Evolutionary conservation across 495 filamentous ascomycete genomes (phyloP).

Genomic region (Penicillium waksmanii): DNA sequence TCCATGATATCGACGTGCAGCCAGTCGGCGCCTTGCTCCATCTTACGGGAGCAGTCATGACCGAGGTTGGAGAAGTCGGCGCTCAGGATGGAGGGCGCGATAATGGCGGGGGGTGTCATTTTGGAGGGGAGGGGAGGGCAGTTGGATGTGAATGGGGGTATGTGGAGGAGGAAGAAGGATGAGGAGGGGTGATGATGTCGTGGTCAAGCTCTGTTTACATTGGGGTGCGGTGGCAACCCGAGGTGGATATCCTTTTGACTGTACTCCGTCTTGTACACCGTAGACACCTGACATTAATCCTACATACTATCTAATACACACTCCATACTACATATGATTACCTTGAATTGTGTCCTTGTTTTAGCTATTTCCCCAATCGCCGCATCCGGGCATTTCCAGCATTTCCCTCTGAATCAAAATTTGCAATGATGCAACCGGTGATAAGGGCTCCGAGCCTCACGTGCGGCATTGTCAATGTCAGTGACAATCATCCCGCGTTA

Average conservation of each 20-base stretch:
- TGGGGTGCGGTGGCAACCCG: slow-evolving; percentile 31
- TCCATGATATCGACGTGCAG: slow-evolving; percentile 87
- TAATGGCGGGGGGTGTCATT: slow-evolving; percentile 90
- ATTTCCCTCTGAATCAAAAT: slow-evolving; percentile 9
- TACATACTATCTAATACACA: no score
- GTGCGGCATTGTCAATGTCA: slow-evolving; percentile 11
- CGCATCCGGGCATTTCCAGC: neutral
- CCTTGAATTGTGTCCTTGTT: slow-evolving; percentile 2
- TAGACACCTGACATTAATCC: no score
- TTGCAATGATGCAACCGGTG: slow-evolving; percentile 26
- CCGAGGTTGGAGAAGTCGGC: slow-evolving; percentile 92
- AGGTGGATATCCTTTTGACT: slow-evolving; percentile 29
- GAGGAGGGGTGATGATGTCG: slow-evolving; percentile 6
- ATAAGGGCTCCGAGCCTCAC: slow-evolving; percentile 34
- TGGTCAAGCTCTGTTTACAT: slow-evolving; percentile 23
- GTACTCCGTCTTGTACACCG: slow-evolving; percentile 21
- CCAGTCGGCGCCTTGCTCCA: slow-evolving; percentile 83
- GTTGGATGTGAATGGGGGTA: slow-evolving; percentile 5
- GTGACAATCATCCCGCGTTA: slow-evolving; percentile 5
- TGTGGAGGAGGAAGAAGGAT: slow-evolving; percentile 1
- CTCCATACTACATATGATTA: no score
- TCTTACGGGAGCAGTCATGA: slow-evolving; percentile 79
- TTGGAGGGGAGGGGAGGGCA: slow-evolving; percentile 11
- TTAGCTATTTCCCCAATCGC: neutral
- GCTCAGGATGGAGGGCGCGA: slow-evolving; percentile 94